These are phyloP conservation scores for Pichia scutulata DNA, from an alignment of 805 yeast species.

Conservation along the genomic window DNA sequence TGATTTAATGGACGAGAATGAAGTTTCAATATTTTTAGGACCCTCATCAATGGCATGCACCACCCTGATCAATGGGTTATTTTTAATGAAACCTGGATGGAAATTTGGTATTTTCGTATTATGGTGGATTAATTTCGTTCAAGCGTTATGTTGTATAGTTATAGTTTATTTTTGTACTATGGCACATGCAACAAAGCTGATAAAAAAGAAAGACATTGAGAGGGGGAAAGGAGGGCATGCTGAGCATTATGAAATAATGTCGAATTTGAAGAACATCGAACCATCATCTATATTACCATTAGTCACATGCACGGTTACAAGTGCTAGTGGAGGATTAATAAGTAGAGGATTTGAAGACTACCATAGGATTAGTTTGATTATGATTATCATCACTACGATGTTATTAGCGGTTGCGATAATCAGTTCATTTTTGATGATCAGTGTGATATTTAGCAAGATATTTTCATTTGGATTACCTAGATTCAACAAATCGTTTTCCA, in stretches of 20 bases:
- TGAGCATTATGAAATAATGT: conserved; percentile 22
- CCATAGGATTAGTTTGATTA: conserved; percentile 29
- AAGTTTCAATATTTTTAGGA: conserved; percentile 60
- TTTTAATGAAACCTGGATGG: conserved; percentile 34
- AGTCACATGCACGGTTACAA: conserved; percentile 72
- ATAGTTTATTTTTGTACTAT: conserved; percentile 46
- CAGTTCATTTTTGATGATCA: conserved; percentile 31
- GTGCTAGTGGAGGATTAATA: conserved; percentile 62
- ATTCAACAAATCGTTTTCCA: conserved; percentile 46
- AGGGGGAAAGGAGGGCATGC: conserved; percentile 8
- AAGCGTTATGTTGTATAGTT: conserved; percentile 56
- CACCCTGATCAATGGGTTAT: conserved; percentile 54
- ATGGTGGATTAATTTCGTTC: conserved; percentile 64
- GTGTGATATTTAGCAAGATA: conserved; percentile 56
- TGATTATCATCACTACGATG: conserved; percentile 46
- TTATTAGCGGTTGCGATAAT: conserved; percentile 62
- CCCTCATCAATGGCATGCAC: conserved; percentile 74
- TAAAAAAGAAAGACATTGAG: no score
- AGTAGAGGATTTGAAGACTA: conserved; percentile 27
- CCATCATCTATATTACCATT: conserved; percentile 63
- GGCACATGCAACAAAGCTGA: conserved; percentile 2
- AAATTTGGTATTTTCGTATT: conserved; percentile 46
- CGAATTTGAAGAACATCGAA: conserved; percentile 36
- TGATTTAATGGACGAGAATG: conserved; percentile 32
- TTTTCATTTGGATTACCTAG: conserved; percentile 53